Evolutionary conservation across 768 basidiomycete genomes (phyloP), one percentile per base, ranked within the genome.

Genomic region (Myochromella boudieri): DNA sequence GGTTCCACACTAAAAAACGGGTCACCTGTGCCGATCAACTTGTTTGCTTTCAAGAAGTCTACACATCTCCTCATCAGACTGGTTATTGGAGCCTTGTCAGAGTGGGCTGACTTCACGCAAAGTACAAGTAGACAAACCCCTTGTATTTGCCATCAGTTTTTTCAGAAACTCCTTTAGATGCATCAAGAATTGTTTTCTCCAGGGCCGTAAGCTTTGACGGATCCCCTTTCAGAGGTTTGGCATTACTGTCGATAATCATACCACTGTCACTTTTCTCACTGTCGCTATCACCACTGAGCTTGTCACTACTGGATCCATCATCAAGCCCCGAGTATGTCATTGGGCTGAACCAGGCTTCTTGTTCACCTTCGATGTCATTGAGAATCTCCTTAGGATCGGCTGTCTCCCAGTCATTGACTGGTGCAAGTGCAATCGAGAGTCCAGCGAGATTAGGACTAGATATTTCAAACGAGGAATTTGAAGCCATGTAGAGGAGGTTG

Each of bases 141-240:
- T 52, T 52, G 52, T 69, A 68, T 18, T 64, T 58, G 0, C 45
- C 38, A 44, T 64, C 56, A 3, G 63, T 67, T 14, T 53, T 49
- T 15, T 68, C 60, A 1, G 58, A 56, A 20, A 69, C 60, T 9
- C 66, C 63, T 37, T 67, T 68, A 4, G 62, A 64, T 1, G 61
- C 62, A 26, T 41, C 39, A 7, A 4, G n/a, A n/a, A n/a, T n/a
- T n/a, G n/a, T n/a, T n/a, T n/a, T n/a, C n/a, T n/a, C 8, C 62
- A 37, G 8, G 2, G 4, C 8, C 6, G 3, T n/a, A n/a, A n/a
- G n/a, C n/a, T n/a, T 5, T 3, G 9, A 18, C 8, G 21, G 8
- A 4, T 37, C 34, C 3, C 17, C 17, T 20, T 18, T 37, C 6
- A 5, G 32, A 33, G 4, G 5, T 33, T 33, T 33, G 32, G 32